Conservation (phyloP, 352 stramenopile genomes). For the Phytophthora pinifolia region DNA sequence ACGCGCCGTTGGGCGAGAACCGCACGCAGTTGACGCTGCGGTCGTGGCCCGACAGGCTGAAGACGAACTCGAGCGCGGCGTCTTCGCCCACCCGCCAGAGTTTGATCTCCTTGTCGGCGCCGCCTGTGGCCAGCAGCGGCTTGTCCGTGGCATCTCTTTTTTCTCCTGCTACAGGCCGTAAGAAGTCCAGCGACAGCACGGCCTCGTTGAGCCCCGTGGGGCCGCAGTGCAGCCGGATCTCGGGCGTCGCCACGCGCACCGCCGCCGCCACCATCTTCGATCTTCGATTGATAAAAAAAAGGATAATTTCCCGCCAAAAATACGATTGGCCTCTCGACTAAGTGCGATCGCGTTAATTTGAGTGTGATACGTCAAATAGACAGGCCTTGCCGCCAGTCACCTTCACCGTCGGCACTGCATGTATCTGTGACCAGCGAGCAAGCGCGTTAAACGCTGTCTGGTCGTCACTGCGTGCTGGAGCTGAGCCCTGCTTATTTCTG, state of each 20-base stretch:
- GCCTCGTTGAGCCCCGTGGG: slow-evolving; percentile 88
- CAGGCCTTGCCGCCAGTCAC: too few relatives aligned
- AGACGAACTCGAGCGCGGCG: slow-evolving; percentile 66
- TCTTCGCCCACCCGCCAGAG: slow-evolving; percentile 65
- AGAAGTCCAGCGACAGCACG: slow-evolving; percentile 82
- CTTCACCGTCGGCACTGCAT: too few relatives aligned
- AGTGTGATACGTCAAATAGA: neutral
- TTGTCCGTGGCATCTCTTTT: neutral
- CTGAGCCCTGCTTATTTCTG: neutral
- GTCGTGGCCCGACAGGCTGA: slow-evolving; percentile 87
- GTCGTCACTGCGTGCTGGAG: neutral
- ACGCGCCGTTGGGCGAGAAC: slow-evolving; percentile 88
- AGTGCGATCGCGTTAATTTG: slow-evolving; percentile 4
- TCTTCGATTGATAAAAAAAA: neutral
- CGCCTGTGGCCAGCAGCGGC: slow-evolving; percentile 69
- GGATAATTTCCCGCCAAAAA: slow-evolving; percentile 15
- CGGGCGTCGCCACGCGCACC: slow-evolving; percentile 70
- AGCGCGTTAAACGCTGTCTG: neutral
- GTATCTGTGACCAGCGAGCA: neutral
- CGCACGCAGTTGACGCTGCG: slow-evolving; percentile 91
- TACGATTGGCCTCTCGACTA: neutral
- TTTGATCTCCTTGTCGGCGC: slow-evolving; percentile 90
- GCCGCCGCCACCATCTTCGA: slow-evolving; percentile 5
- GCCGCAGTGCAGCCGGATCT: slow-evolving; percentile 87
- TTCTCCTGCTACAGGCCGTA: slow-evolving; percentile 25